phyloP scores from a whole-genome alignment of 768 basidiomycete species.

The Mycena belliarum region DNA sequence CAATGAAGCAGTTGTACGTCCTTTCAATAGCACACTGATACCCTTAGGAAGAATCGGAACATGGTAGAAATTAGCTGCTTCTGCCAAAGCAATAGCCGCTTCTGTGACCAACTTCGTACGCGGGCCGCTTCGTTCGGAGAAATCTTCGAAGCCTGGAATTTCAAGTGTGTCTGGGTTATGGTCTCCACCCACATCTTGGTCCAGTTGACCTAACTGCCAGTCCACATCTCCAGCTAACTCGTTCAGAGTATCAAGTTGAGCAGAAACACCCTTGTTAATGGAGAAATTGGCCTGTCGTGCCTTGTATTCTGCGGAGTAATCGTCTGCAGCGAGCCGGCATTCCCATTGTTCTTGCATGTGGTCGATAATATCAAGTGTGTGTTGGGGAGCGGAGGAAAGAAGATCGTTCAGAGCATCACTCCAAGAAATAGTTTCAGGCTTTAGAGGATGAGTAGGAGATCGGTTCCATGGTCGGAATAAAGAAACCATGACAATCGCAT shows the following conservation, averaged over 20 bases:
- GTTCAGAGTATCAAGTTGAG: not conserved
- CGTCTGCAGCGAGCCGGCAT: conserved; percentile 8
- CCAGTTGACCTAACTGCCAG: conserved; percentile 10
- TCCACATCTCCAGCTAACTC: conserved; percentile 1
- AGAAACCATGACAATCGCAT: too few relatives aligned
- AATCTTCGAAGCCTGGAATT: not conserved
- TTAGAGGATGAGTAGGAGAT: too few relatives aligned
- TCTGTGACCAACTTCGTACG: not conserved
- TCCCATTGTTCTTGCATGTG: conserved; percentile 19
- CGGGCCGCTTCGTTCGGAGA: not conserved
- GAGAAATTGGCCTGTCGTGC: not conserved
- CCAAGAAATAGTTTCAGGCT: too few relatives aligned
- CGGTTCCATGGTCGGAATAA: too few relatives aligned
- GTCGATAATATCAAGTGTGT: conserved; percentile 1
- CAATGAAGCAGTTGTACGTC: not conserved
- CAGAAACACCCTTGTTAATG: not conserved
- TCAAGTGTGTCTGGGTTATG: too few relatives aligned
- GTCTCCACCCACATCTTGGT: not conserved
- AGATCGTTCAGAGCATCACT: too few relatives aligned
- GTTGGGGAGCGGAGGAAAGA: not conserved
- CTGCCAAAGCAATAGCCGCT: not conserved
- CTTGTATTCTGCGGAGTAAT: conserved; percentile 12
- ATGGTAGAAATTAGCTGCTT: not conserved
- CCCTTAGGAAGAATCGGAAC: not conserved
- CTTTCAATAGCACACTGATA: not conserved